Evolutionary conservation across 202 grass and related monocot species (phyloP), one percentile per base, ranked within the genome.

Genomic region (Schoenoplectus tabernaemontani): DNA sequence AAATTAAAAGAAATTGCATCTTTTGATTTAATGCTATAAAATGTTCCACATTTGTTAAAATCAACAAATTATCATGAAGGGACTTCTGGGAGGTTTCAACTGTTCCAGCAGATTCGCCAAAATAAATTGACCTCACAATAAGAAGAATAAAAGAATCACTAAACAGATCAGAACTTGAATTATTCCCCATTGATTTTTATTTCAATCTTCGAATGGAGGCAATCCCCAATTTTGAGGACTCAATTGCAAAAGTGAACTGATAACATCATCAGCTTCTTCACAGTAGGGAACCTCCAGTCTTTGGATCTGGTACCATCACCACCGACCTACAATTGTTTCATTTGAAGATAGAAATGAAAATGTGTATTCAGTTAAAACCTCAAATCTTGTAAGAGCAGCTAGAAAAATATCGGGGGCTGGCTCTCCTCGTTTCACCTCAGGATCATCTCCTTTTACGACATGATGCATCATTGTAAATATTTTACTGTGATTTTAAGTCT

Each of bases 351-450:
- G n/a, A 38, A 56, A 44, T 69, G 66, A 17, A 60, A 33, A 11
- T 50, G 61, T 37, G 22, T 43, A 46, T 70, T 41, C 0, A 70
- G 41, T 13, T 44, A 7, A 42, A 39, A 85, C 83, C 83, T 88
- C 61, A 32, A 88, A 88, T 82, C 83, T 82, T 37, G 57, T 85
- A 56, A 84, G 61, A 41, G 87, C 87, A 57, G 72, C 83, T 73
- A 85, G 83, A 85, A 88, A 88, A 62, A 85, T 63, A 63, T 88
- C 87, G 41, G 87, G 87, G 84, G 83, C 84, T n/a, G 87, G 87
- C 73, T 88, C 85, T 39, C 87, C 86, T 63, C 78, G 64, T 61
- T 82, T 88, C 33, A 88, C 86, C 32, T 84, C 82, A 51, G 82
- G 78, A 54, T 88, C 78, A 46, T 88, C 86, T 57, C 87, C 87